Evolutionary conservation across 805 yeast species (phyloP), one percentile per base, ranked within the genome.

Genomic region (Lachancea waltii): DNA sequence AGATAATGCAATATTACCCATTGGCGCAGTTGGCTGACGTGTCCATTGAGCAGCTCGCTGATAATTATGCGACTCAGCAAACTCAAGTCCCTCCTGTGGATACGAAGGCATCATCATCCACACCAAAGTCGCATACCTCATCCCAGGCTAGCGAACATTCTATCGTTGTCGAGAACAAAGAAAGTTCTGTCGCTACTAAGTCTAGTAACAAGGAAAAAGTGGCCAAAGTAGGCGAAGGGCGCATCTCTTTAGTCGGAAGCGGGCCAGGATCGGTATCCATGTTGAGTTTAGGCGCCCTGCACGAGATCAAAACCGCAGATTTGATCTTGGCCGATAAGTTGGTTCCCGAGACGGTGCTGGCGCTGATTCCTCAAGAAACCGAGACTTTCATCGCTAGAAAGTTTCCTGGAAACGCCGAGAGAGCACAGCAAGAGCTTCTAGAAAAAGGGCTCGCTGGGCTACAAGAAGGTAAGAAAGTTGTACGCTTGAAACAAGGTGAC

Each of bases 361-460:
- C 81, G 31, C 62, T 89, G 14, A 80, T 90, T n/a, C 97, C 97
- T 0, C 58, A 72, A 21, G 68, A 69, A 21, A 84, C 94, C 1
- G 80, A 79, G 31, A 67, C 81, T 3, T 86, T 83, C 56, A 87
- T 90, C 42, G 97, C 97, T 2, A 72, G 86, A 28, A 90, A 90
- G 60, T 90, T 87, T 63, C 97, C 97, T 2, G 97, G 97, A 1
- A 90, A 90, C 57, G 97, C 97, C 1, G 96, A 87, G 53, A 73
- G 73, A 33, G 97, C 97, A 0, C 97, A 90, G 60, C 73, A 82
- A 43, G 95, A 90, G 60, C 69, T 90, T 30, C 64, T 86, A 23
- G 65, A 70, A n/a, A 58, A 80, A 46, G 97, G 95, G 0, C 62
- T 90, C 13, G 71, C 70, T 23, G 81, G 79, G 0, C 58, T 86